These are phyloP conservation scores for Saturnispora sanitii DNA, from an alignment of 805 yeast genomes.

Conservation along the genomic window DNA sequence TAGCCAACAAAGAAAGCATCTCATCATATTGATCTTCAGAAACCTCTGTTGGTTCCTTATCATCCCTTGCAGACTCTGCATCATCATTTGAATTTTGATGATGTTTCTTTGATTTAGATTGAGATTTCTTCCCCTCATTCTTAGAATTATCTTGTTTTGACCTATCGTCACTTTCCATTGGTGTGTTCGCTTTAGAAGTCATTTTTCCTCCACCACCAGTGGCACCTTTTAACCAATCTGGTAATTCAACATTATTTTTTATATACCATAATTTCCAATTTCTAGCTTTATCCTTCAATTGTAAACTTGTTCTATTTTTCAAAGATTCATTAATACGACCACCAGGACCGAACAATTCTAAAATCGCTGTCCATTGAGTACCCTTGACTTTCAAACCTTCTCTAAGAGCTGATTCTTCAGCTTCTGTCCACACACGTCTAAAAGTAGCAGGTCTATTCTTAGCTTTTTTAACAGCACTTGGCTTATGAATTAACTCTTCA, in stretches of 20 bases:
- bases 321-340: slow-evolving; percentile 76
- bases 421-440: slow-evolving; percentile 76
- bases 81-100: not conserved
- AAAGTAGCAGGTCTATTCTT: slow-evolving; percentile 25
- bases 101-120: slow-evolving; percentile 4
- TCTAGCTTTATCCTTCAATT: slow-evolving; percentile 91
- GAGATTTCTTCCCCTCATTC: not conserved
- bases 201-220: slow-evolving; percentile 66
- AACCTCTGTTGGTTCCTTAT: slow-evolving; percentile 10
- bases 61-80: not conserved
- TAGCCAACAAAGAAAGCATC: slow-evolving; percentile 15
- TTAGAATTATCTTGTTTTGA: not conserved
- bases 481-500: not conserved
- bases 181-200: not conserved
- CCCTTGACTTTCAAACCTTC: slow-evolving; percentile 78
- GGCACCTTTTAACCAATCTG: slow-evolving; percentile 69
- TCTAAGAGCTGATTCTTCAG: slow-evolving; percentile 77
- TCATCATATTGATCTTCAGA: slow-evolving; percentile 14
- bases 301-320: slow-evolving; percentile 84
- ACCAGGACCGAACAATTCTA: slow-evolving; percentile 90
- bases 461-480: slow-evolving; percentile 5
- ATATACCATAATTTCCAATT: slow-evolving; percentile 87
- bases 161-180: not conserved
- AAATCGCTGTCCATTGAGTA: slow-evolving; percentile 87
- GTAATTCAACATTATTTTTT: slow-evolving; percentile 66